These are phyloP conservation scores for Ceratocystiopsis sp. DNA, from an alignment of 2,329 filamentous ascomycete species.

Conservation along the genomic window DNA sequence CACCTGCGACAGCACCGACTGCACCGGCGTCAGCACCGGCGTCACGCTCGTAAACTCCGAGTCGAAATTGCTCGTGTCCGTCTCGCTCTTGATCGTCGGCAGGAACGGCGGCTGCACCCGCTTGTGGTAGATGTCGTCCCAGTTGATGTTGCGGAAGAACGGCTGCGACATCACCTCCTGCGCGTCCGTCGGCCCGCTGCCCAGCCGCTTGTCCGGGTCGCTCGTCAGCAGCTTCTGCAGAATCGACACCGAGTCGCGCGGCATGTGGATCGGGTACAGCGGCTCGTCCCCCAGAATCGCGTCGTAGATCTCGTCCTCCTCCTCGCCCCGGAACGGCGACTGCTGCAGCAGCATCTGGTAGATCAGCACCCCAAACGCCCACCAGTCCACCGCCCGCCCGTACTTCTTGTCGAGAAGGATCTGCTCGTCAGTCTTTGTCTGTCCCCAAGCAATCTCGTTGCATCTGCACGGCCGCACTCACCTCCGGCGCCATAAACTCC, in stretches of 20 bases:
- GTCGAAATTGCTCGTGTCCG: slow-evolving; percentile 99
- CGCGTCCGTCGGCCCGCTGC: slow-evolving; percentile 88
- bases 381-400: slow-evolving; percentile 94
- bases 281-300: slow-evolving; percentile 95
- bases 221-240: slow-evolving; percentile 92
- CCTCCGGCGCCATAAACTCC: slow-evolving; percentile 98
- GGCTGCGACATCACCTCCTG: slow-evolving; percentile 98
- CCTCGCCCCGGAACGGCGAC: slow-evolving; percentile 94
- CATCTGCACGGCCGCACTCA: too few species aligned
- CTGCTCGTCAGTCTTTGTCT: too few species aligned
- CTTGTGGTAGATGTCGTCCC: slow-evolving; percentile 98
- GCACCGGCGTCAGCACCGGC: slow-evolving; percentile 88
- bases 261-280: slow-evolving; percentile 97
- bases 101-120: slow-evolving; percentile 75
- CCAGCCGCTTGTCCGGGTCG: slow-evolving; percentile 82
- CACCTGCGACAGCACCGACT: slow-evolving; percentile 94
- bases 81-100: slow-evolving; percentile 76
- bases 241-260: slow-evolving; percentile 90
- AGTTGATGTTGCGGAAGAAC: slow-evolving; percentile 95
- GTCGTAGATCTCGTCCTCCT: slow-evolving; percentile 98
- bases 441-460: too few species aligned
- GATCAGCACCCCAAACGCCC: slow-evolving; percentile 96
- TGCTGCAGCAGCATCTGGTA: slow-evolving; percentile 99
- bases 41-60: slow-evolving; percentile 97
- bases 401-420: slow-evolving; percentile 98